Conservation (phyloP, 805 yeast species). For the Candida insectalens region DNA sequence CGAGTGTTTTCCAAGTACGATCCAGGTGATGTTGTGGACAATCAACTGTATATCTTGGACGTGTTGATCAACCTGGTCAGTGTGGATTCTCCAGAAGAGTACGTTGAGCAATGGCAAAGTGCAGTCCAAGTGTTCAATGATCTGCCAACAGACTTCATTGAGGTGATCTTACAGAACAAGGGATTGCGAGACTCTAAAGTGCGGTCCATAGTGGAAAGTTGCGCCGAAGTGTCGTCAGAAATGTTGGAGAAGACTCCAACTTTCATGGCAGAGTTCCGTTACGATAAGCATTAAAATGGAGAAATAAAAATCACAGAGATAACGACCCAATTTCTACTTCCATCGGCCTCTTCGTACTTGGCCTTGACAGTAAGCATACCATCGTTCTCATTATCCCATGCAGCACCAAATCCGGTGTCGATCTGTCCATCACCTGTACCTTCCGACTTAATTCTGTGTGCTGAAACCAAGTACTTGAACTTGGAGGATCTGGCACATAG, state of each 20-base stretch:
- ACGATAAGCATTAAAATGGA: constrained; percentile 3
- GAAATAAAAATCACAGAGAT: constrained; percentile 4
- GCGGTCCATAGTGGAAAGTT: neutral
- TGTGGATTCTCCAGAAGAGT: constrained; percentile 34
- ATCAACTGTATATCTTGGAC: constrained; percentile 39
- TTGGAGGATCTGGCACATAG: constrained; percentile 38
- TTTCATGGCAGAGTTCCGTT: constrained; percentile 10
- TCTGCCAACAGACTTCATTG: constrained; percentile 63
- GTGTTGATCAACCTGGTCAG: constrained; percentile 47
- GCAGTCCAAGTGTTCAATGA: constrained; percentile 63
- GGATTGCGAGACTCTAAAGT: constrained; percentile 19
- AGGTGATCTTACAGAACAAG: constrained; percentile 48
- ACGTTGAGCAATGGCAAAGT: constrained; percentile 30
- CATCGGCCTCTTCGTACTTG: constrained; percentile 8
- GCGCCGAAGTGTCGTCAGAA: neutral
- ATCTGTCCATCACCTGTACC: constrained; percentile 19
- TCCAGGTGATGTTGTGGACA: constrained; percentile 10
- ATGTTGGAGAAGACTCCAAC: constrained; percentile 3
- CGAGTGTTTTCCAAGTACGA: constrained; percentile 39
- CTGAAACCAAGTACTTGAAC: constrained; percentile 45
- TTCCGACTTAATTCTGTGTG: constrained; percentile 25
- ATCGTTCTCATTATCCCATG: constrained; percentile 49
- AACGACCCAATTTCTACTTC: constrained; percentile 5
- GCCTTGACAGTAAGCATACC: constrained; percentile 35
- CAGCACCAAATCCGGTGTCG: constrained; percentile 36